These are phyloP conservation scores for Chamaecrista fasciculata DNA, from an alignment of 306 rosid genomes.

Conservation along the genomic window DNA sequence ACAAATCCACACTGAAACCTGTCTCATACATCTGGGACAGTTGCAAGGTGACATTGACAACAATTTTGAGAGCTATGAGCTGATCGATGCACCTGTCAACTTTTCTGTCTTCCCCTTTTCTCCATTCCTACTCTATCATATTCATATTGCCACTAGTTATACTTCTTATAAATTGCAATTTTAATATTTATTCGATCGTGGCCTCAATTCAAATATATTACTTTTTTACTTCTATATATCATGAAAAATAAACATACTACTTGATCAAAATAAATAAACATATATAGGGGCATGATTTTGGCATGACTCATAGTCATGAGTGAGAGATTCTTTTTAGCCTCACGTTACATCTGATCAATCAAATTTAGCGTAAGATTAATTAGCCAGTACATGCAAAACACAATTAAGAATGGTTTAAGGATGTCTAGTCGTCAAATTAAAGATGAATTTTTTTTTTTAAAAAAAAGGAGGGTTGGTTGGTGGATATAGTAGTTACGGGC, in stretches of 20 bases:
- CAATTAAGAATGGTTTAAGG: conserved; percentile 7
- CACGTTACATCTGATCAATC: too few relatives aligned
- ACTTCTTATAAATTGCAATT: conserved; percentile 2
- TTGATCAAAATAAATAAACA: too few relatives aligned
- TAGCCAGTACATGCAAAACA: background rate
- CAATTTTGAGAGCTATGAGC: conserved; percentile 29
- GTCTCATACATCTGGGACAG: conserved; percentile 42
- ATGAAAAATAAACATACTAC: conserved; percentile 7
- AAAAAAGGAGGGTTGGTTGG: conserved; percentile 26
- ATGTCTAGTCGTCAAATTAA: conserved; percentile 21
- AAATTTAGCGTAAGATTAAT: too few relatives aligned
- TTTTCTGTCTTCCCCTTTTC: conserved; percentile 44
- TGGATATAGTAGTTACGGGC: conserved; percentile 36
- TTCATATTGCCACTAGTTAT: too few relatives aligned
- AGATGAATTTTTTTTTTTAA: too few relatives aligned
- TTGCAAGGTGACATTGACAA: conserved; percentile 34
- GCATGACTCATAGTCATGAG: too few relatives aligned
- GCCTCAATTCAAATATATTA: too few relatives aligned
- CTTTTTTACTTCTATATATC: background rate
- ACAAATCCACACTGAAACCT: conserved; percentile 19
- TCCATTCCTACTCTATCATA: conserved; percentile 34
- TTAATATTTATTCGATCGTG: too few relatives aligned
- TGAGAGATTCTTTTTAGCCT: too few relatives aligned
- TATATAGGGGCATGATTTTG: too few relatives aligned
- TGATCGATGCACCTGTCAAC: conserved; percentile 35